These are phyloP conservation scores for Penicillium maclennaniae DNA, from an alignment of 495 filamentous ascomycete species.

Conservation along the genomic window DNA sequence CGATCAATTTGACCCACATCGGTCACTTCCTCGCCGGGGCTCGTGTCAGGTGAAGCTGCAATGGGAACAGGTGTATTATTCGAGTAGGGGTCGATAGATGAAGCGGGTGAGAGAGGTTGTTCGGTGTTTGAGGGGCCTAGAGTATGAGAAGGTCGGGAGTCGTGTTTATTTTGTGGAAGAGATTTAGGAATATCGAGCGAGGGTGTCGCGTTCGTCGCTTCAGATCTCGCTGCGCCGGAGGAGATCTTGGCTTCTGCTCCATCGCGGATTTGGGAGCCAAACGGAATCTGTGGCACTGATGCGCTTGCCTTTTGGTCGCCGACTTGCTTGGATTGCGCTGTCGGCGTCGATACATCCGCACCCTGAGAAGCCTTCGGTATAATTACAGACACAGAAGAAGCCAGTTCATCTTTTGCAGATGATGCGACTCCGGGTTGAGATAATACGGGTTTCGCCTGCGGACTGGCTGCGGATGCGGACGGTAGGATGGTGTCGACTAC, in stretches of 20 bases:
- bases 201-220: constrained; percentile 12
- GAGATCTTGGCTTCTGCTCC: constrained; percentile 12
- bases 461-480: constrained; percentile 19
- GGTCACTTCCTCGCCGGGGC: constrained; percentile 35
- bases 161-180: constrained; percentile 27
- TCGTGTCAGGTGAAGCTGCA: constrained; percentile 40
- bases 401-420: constrained; percentile 1
- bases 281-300: constrained; percentile 20
- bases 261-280: constrained; percentile 24
- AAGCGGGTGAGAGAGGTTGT: constrained; percentile 44
- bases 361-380: constrained; percentile 12
- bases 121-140: constrained; percentile 29
- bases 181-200: constrained; percentile 15
- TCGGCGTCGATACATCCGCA: constrained; percentile 5
- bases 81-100: constrained; percentile 41
- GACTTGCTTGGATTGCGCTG: constrained; percentile 10
- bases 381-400: constrained; percentile 9
- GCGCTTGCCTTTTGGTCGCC: constrained; percentile 17
- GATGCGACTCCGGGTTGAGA: constrained; percentile 7
- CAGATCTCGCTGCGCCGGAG: constrained; percentile 15
- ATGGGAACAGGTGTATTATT: constrained; percentile 40
- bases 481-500: constrained; percentile 19
- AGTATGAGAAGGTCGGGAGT: constrained; percentile 30
- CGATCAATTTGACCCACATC: constrained; percentile 23
- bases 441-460: constrained; percentile 12